Percentiles rank a stretch among this genome's conserved stretches.
These are phyloP conservation scores for Dalbergia cochinchinensis DNA, from an alignment of 306 rosid species.

Conservation along the genomic window DNA sequence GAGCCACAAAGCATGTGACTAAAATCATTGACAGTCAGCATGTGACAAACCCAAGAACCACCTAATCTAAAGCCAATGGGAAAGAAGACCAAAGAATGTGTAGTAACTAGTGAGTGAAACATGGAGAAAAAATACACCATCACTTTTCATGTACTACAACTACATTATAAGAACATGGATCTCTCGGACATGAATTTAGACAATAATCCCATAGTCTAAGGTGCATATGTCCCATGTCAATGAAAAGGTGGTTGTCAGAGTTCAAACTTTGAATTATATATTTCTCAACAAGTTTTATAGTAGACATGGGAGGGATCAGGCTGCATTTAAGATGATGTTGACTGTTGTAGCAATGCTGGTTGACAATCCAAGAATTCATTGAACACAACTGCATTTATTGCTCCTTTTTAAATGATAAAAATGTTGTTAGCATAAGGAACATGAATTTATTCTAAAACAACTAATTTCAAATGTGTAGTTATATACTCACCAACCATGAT, in stretches of 20 bases:
- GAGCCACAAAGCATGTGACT: constrained; percentile 9
- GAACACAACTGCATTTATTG: constrained; percentile 12
- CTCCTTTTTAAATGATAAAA: constrained; percentile 14
- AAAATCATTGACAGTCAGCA: constrained; percentile 15
- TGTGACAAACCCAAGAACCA: constrained; percentile 21
- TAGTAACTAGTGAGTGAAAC: constrained; percentile 16
- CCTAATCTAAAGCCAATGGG: constrained; percentile 32
- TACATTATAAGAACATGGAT: constrained; percentile 24
- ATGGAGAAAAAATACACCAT: constrained; percentile 3
- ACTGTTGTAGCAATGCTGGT: constrained; percentile 5
- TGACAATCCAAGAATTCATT: constrained; percentile 34
- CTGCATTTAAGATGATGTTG: constrained; percentile 33
- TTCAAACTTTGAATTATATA: constrained; percentile 21
- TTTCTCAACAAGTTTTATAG: neutral
- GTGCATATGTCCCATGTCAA: constrained; percentile 21
- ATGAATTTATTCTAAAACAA: constrained; percentile 1
- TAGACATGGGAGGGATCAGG: neutral
- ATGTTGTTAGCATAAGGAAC: constrained; percentile 13
- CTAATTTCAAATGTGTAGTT: constrained; percentile 20
- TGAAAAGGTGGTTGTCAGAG: constrained; percentile 7
- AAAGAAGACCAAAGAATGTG: constrained; percentile 5
- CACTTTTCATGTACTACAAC: constrained; percentile 24
- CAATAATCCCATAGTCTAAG: neutral
- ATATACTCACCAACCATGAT: constrained; percentile 93
- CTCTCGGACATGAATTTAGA: constrained; percentile 21